phyloP scores from a whole-genome alignment of 495 filamentous ascomycete species.

The Glarea lozoyensis region DNA sequence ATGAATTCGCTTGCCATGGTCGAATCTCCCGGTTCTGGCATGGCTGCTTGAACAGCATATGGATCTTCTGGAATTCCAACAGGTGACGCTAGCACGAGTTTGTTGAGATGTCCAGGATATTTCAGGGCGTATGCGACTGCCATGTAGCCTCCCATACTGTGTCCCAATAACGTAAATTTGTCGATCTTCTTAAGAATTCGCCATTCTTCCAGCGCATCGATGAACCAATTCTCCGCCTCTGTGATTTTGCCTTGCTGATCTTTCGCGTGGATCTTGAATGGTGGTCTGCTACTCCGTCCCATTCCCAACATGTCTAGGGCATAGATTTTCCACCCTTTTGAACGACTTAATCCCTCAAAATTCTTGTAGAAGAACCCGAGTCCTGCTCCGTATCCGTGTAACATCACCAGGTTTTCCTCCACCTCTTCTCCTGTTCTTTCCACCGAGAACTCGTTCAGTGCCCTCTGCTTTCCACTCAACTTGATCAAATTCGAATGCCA shows the following conservation, averaged over 20 bases:
- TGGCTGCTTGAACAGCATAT: slow-evolving; percentile 71
- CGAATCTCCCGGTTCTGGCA: slow-evolving; percentile 67
- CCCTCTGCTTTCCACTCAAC: slow-evolving; percentile 75
- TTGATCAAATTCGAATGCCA: slow-evolving; percentile 83
- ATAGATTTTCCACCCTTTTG: slow-evolving; percentile 79
- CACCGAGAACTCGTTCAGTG: slow-evolving; percentile 87
- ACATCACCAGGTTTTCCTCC: slow-evolving; percentile 82
- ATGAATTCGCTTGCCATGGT: slow-evolving; percentile 63
- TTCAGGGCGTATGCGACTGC: slow-evolving; percentile 91
- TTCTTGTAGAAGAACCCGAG: slow-evolving; percentile 98
- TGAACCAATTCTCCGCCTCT: slow-evolving; percentile 93
- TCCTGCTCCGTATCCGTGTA: slow-evolving; percentile 94
- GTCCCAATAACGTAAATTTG: slow-evolving; percentile 84
- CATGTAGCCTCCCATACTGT: slow-evolving; percentile 91
- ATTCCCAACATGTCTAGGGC: slow-evolving; percentile 90
- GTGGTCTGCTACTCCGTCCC: slow-evolving; percentile 78
- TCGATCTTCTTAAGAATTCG: slow-evolving; percentile 80
- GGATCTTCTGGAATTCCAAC: slow-evolving; percentile 95
- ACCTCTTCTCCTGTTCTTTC: slow-evolving; percentile 70
- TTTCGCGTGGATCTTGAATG: slow-evolving; percentile 76
- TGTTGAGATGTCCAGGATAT: slow-evolving; percentile 88
- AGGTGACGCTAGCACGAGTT: slow-evolving; percentile 88
- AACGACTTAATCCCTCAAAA: slow-evolving; percentile 74
- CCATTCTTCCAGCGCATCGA: slow-evolving; percentile 96
- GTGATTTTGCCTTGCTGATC: slow-evolving; percentile 70